phyloP scores from a whole-genome alignment of 106 monocot genomes.

The Acorus calamus region DNA sequence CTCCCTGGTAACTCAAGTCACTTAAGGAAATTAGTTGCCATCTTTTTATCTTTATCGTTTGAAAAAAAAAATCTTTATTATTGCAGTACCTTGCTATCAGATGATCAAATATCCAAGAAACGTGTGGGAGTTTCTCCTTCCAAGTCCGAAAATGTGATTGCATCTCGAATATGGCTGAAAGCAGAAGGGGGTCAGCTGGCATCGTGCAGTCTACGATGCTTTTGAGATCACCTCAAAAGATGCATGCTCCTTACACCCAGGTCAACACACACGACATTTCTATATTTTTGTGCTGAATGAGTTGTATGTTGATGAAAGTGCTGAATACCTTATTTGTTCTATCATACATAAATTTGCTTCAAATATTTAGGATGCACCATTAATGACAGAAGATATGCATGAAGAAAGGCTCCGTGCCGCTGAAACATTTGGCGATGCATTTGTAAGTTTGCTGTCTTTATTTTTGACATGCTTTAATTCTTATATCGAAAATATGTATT shows the following conservation, averaged over 20 bases:
- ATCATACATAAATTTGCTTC: background rate
- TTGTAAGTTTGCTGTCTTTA: conserved; percentile 40
- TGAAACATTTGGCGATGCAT: conserved; percentile 78
- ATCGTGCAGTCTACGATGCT: conserved; percentile 70
- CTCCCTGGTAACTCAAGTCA: background rate
- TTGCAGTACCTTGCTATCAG: conserved; percentile 23
- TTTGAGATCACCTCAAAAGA: conserved; percentile 57
- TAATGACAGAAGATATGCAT: conserved; percentile 99
- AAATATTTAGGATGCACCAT: conserved; percentile 59
- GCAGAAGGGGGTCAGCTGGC: conserved; percentile 65
- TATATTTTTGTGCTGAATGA: conserved; percentile 3
- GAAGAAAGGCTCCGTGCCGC: conserved; percentile 84
- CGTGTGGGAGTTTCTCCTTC: conserved; percentile 1
- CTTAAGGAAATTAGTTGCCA: background rate
- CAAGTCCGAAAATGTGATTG: conserved; percentile 9
- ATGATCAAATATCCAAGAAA: conserved; percentile 12
- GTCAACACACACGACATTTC: conserved; percentile 17
- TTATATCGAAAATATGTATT: background rate
- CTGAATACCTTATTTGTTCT: too few species aligned
- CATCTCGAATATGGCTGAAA: conserved; percentile 15
- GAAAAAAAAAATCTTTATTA: background rate
- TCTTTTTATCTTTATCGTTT: too few species aligned
- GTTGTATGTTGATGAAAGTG: background rate
- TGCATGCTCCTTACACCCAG: conserved; percentile 93
- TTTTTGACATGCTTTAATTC: conserved; percentile 1